Evolutionary conservation across 306 rosid species (phyloP).

Genomic region (Cucumis cinereus): DNA sequence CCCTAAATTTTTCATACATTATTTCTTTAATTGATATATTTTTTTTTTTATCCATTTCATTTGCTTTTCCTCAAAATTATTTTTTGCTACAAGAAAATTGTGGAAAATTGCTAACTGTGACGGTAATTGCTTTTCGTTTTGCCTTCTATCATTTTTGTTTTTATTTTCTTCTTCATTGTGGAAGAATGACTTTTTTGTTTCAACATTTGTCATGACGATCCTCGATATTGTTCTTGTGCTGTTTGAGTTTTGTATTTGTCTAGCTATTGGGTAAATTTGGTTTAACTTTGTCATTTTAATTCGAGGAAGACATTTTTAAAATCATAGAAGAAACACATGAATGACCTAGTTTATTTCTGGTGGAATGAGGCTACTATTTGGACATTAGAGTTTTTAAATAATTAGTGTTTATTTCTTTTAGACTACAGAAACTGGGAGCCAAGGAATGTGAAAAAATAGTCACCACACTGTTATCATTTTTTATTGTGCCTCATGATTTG

Average conservation of each 20-base stretch:
- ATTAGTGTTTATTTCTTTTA: not conserved
- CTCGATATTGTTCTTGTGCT: not conserved
- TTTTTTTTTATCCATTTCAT: too few relatives aligned
- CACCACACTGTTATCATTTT: too few relatives aligned
- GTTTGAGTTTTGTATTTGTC: not conserved
- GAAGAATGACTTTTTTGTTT: not conserved
- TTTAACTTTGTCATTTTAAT: not conserved
- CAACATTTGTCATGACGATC: not conserved
- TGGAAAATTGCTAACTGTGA: too few relatives aligned
- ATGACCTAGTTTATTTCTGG: not conserved
- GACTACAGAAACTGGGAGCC: slow-evolving; percentile 8
- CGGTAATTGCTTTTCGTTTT: too few relatives aligned
- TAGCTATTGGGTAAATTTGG: not conserved
- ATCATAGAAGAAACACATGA: not conserved
- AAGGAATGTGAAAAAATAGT: slow-evolving; percentile 10
- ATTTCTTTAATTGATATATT: too few relatives aligned
- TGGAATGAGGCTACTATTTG: not conserved
- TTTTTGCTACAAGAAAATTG: too few relatives aligned
- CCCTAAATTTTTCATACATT: too few relatives aligned
- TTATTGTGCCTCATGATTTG: not conserved
- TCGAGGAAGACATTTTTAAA: not conserved
- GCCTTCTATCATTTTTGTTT: too few relatives aligned
- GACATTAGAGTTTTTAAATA: not conserved
- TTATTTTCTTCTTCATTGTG: too few relatives aligned
- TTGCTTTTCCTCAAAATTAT: too few relatives aligned